phyloP scores from a whole-genome alignment of 2,329 filamentous ascomycete species.

The Clarireedia hainanense region DNA sequence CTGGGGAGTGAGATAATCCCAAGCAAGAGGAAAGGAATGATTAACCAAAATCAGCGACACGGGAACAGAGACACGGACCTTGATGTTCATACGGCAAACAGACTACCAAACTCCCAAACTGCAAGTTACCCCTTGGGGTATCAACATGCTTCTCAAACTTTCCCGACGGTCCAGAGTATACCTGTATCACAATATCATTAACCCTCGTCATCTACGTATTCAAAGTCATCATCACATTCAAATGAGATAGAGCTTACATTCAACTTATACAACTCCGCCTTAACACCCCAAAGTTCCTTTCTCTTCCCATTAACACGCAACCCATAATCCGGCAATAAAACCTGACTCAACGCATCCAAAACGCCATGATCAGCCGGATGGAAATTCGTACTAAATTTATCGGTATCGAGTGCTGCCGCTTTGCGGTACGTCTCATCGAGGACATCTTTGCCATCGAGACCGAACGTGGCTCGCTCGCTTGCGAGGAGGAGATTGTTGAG shows the following conservation, averaged over 20 bases:
- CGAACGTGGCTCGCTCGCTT: slow-evolving; percentile 42
- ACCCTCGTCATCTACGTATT: background rate
- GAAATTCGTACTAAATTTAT: slow-evolving; percentile 41
- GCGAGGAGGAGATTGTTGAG: slow-evolving; percentile 26
- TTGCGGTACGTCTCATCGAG: slow-evolving; percentile 45
- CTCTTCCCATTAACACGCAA: slow-evolving; percentile 18
- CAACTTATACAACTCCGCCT: slow-evolving; percentile 49
- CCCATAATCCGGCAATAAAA: slow-evolving; percentile 26
- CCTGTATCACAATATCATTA: slow-evolving; percentile 26
- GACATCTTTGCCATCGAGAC: slow-evolving; percentile 37
- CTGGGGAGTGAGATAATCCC: too few species aligned
- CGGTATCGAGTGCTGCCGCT: slow-evolving; percentile 43
- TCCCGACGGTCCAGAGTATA: slow-evolving; percentile 44
- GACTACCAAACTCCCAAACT: slow-evolving; percentile 48
- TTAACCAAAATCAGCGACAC: background rate
- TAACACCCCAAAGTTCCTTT: slow-evolving; percentile 29
- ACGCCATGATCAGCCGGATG: slow-evolving; percentile 41
- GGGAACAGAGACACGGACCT: slow-evolving; percentile 1
- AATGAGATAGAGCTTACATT: slow-evolving; percentile 33
- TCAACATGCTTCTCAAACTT: slow-evolving; percentile 46
- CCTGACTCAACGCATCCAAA: slow-evolving; percentile 40
- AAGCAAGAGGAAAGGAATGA: too few species aligned
- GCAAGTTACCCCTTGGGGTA: slow-evolving; percentile 39
- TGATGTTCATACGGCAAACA: slow-evolving; percentile 33
- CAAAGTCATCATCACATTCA: background rate